Evolutionary conservation across 805 yeast species (phyloP), one percentile per base, ranked within the genome.

Genomic region (Tanozyma kutaoensis): DNA sequence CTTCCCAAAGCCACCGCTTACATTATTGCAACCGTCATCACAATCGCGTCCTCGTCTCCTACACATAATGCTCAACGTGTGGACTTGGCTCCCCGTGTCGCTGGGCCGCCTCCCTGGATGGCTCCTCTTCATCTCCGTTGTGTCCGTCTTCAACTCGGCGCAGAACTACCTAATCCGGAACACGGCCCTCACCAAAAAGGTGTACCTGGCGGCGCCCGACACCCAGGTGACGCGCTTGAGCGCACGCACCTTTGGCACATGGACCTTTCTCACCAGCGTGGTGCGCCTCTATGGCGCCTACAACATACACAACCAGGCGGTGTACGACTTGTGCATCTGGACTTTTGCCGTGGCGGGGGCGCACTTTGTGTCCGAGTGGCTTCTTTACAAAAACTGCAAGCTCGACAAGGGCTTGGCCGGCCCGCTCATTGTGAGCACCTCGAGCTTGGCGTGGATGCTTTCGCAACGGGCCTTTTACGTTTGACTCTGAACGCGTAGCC

Each of bases 181-280:
- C 24, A 62, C 78, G 16, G 61, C 65, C 16, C 64, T 91, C 28
- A 80, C 95, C 3, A 72, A 78, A 39, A 65, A 73, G 37, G 96
- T 91, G 6, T 91, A 91, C 48, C 76, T 68, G 19, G 28, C 35
- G 9, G 52, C 52, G 12, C 43, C 46, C 6, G 35, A 43, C 3
- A 35, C 45, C 7, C 58, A 57, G 28, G 58, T 59, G 9, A 55
- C 62, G 5, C 50, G 57, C 10, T 61, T 91, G 38, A 73, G 91
- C 40, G 95, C 95, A n/a, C 70, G 98, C 43, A 88, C 98, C 0
- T 91, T 91, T 50, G 98, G 98, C 19, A 91, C 98, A 1, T 91
- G 98, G 98, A 91, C 98, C 0, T 60, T 86, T 22, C 66, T 86
- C 40, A 75, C 95, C 3, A 70, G 94, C 2, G 62, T 88, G 17